Evolutionary conservation across 371 early-diverging fungal genomes (phyloP).

Genomic region (Mucor indicus): DNA sequence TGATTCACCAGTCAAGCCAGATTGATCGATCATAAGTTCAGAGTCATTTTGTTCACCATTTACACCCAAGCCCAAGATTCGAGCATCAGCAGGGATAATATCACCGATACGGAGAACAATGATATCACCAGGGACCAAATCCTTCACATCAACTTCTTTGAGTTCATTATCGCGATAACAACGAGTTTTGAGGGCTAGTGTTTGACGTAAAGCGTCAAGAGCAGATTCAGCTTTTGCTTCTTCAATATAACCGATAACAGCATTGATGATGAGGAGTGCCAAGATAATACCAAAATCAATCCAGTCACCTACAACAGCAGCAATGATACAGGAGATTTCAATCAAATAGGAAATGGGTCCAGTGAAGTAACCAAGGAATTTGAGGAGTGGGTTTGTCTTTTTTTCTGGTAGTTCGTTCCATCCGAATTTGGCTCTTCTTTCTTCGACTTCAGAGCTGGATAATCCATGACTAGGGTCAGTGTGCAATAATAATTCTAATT

Average conservation of each 20-base stretch:
- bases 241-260: slow-evolving; percentile 82
- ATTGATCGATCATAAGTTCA: slow-evolving; percentile 83
- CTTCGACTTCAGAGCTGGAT: slow-evolving; percentile 53
- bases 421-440: slow-evolving; percentile 59
- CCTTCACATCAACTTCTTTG: slow-evolving; percentile 69
- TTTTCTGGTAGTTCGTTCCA: slow-evolving; percentile 74
- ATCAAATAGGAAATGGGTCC: slow-evolving; percentile 85
- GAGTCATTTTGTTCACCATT: slow-evolving; percentile 67
- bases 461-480: slow-evolving; percentile 64
- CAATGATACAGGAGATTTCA: slow-evolving; percentile 70
- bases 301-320: slow-evolving; percentile 64
- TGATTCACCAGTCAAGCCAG: slow-evolving; percentile 90
- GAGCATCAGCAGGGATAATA: slow-evolving; percentile 86
- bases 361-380: slow-evolving; percentile 85
- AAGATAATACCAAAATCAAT: slow-evolving; percentile 83
- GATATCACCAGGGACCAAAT: slow-evolving; percentile 83
- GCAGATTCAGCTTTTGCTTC: slow-evolving; percentile 73
- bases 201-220: slow-evolving; percentile 81
- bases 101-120: slow-evolving; percentile 85
- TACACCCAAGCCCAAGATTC: slow-evolving; percentile 75
- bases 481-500: slow-evolving; percentile 65
- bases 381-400: slow-evolving; percentile 77
- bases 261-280: slow-evolving; percentile 78
- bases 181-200: slow-evolving; percentile 76
- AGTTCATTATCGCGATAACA: slow-evolving; percentile 73